Percentiles rank a stretch among this genome's conserved stretches.
phyloP scores from a whole-genome alignment of 2,329 filamentous ascomycete species.

The Fusarium sp. region DNA sequence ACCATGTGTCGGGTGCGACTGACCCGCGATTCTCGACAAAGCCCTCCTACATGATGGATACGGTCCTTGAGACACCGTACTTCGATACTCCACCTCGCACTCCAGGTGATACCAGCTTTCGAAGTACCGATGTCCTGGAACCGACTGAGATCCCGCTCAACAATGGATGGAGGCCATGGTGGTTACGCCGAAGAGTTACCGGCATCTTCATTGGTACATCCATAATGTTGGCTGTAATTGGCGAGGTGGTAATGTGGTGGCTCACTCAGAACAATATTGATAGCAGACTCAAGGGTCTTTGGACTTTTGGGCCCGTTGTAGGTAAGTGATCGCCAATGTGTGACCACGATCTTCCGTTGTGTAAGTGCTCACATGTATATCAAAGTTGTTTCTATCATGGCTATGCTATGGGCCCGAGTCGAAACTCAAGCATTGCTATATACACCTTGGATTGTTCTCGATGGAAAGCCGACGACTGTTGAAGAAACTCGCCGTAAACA shows the following conservation, averaged over 20 bases:
- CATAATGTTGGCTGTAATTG: constrained; percentile 34
- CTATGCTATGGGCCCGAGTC: constrained; percentile 45
- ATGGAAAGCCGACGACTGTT: constrained; percentile 38
- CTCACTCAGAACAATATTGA: constrained; percentile 36
- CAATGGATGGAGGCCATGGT: constrained; percentile 45
- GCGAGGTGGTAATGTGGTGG: constrained; percentile 43
- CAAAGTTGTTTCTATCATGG: constrained; percentile 42
- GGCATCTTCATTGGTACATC: constrained; percentile 39
- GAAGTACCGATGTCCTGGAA: constrained; percentile 25
- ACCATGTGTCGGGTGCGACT: constrained; percentile 15
- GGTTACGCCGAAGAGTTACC: constrained; percentile 38
- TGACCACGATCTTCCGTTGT: not conserved
- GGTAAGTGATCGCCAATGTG: constrained; percentile 40
- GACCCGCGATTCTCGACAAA: constrained; percentile 18
- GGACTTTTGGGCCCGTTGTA: constrained; percentile 46
- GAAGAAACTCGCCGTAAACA: constrained; percentile 46
- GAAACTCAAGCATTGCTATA: constrained; percentile 46
- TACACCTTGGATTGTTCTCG: constrained; percentile 47
- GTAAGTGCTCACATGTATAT: constrained; percentile 12
- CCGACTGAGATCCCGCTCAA: constrained; percentile 34
- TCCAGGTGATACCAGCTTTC: constrained; percentile 23
- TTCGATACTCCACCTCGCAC: constrained; percentile 39
- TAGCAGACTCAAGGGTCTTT: constrained; percentile 37
- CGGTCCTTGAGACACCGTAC: constrained; percentile 42
- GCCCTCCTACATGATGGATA: constrained; percentile 32